Evolutionary conservation across 805 yeast genomes (phyloP), one percentile per base, ranked within the genome.

Genomic region (Myxozyma lipomycoides): DNA sequence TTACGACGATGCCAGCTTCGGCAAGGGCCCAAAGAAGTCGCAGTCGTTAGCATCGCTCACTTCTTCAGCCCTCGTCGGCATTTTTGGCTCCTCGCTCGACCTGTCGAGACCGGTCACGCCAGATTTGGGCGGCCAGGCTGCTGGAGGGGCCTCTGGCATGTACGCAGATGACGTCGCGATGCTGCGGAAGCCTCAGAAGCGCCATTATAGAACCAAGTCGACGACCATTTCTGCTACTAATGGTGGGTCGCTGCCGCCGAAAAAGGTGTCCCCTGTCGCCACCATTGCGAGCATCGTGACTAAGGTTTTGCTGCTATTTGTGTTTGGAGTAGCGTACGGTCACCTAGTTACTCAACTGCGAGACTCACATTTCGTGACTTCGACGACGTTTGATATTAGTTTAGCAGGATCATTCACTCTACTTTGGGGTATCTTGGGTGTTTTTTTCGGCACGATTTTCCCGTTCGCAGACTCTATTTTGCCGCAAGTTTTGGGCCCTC

Each of bases 71-170:
- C 59, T 70, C 17, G 58, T 62, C 9, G 70, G 67, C 17, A 72
- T 70, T 30, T 70, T 70, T 55, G 74, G 74, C 5, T 67, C 73
- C 10, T 64, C 70, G 26, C 63, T 70, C 30, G 74, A 70, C 55
- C 62, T 67, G 40, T 62, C 60, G 32, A 42, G 54, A 3, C 36
- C 46, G 19, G 40, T 50, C 10, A 49, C 58, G 4, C 55, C 55
- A 67, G 73, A 26, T 68, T 34, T 1, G 32, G 12, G 32, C 32
- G 12, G 32, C 32, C 32, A 28, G 32, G 39, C 43, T 1, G 45
- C 46, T 12, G 19, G 26, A n/a, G 12, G 36, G 17, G n/a, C 18
- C 17, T 5, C 48, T 15, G 19, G 25, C 6, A 10, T 35, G 42
- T 45, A 45, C 42, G 42, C 37, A 17, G 42, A 36, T 9, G 48